Conservation (phyloP, 164 flowering plant species). For the Paratinospora sagittata region DNA sequence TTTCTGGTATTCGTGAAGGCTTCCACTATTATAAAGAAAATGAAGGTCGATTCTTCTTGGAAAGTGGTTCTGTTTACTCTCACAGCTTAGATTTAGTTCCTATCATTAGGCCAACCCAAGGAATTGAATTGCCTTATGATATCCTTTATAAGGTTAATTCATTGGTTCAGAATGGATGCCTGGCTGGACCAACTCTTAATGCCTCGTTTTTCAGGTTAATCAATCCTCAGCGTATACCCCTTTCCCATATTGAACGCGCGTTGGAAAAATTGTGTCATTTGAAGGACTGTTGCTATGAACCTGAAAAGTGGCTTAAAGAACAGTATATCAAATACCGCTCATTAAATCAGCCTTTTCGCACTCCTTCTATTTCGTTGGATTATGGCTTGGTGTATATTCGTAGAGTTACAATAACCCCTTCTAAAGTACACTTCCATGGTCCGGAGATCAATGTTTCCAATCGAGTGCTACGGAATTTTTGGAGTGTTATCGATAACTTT, state of each 20-base stretch:
- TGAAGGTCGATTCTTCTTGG: conserved; percentile 31
- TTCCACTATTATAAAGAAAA: conserved; percentile 42
- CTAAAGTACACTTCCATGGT: conserved; percentile 61
- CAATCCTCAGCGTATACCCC: conserved; percentile 34
- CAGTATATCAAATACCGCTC: conserved; percentile 35
- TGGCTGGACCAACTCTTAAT: conserved; percentile 60
- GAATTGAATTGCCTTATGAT: conserved; percentile 43
- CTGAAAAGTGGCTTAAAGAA: conserved; percentile 50
- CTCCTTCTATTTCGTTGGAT: conserved; percentile 38
- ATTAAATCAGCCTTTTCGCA: conserved; percentile 16
- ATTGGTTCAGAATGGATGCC: conserved; percentile 70
- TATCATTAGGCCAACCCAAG: conserved; percentile 36
- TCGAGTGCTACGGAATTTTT: conserved; percentile 54
- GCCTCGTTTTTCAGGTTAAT: conserved; percentile 40
- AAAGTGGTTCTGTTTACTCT: conserved; percentile 38
- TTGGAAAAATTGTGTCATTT: conserved; percentile 48
- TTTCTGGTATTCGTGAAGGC: conserved; percentile 47
- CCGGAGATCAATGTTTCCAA: conserved; percentile 83
- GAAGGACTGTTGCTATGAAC: conserved; percentile 75
- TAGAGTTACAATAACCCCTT: conserved; percentile 75
- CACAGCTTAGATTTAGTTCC: conserved; percentile 48
- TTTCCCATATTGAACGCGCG: conserved; percentile 43
- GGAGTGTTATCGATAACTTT: conserved; percentile 52
- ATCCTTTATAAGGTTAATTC: conserved; percentile 55
- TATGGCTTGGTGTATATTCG: conserved; percentile 64